Evolutionary conservation across 768 basidiomycete genomes (phyloP), one percentile per base, ranked within the genome.

Genomic region (Lentinula lateritia): DNA sequence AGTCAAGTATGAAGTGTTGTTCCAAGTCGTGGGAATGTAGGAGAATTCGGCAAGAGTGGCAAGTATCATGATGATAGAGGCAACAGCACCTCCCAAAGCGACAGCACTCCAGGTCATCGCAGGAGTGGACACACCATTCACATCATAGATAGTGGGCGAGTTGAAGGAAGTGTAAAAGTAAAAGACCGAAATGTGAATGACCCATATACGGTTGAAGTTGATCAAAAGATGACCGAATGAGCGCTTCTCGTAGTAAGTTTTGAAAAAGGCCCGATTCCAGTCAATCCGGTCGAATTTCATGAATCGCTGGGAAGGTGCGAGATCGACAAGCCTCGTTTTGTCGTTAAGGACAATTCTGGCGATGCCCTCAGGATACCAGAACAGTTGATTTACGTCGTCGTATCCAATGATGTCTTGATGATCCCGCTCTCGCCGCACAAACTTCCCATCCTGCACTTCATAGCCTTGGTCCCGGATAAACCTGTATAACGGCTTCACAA

Each of bases 171-270:
- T 98, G 78, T 97, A 98, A 77, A 88, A 98, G 84, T 90, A 98
- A 80, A 89, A 98, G 71, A 98, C 75, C 36, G 95, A 85, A 62
- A 99, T 80, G 76, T 98, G 97, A 64, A 96, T 90, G 74, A 98
- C 94, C 95, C 97, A 99, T 67, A 99, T 93, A 52, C 96, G 92
- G 78, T 98, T 98, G 80, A 99, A 99, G 81, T 99, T 98, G 83
- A 99, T 95, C 62, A 98, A 83, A 1, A 98, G 82, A 73, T 99
- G 97, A 43, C 94, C 91, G 73, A 96, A 93, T 0, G 95, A 95
- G 35, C 97, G 93, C 70, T 95, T 94, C 74, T 99, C 97, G 65
- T 89, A 94, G 75, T 98, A 99, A 0, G 96, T 98, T 80, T 99
- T 98, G 91, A 95, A 97, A 76, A 98, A 98, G 3, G 88, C 95